Base-by-base conservation (phyloP, 1,139 yeast species). In the Candida smagusa region DNA sequence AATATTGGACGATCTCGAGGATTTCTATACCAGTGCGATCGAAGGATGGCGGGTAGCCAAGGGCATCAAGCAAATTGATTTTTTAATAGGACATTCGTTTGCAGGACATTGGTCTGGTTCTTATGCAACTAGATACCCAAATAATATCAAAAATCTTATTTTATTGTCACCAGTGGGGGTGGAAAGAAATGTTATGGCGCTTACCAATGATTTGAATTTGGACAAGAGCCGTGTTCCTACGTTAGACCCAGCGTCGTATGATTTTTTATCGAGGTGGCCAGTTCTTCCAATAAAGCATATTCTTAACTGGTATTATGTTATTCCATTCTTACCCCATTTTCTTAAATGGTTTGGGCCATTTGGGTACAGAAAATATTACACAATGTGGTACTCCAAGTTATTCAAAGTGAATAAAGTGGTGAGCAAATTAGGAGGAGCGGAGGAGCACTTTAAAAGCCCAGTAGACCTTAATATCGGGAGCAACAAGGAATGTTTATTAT, bases 141-240 rank as follows among this genome's bases (percentile, higher is more conserved):
- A 74, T 1, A 67, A 72, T 2, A 72, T 92, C n/a, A 65, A 76
- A 21, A 77, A 79, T 45, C 65, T 92, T 43, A 72, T 88, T 25
- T 67, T 92, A 28, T 80, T 87, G 2, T 85, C 96, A 2, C 98
- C 98, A 0, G 95, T 90, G 0, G 97, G 97, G 0, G 85, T 92
- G 19, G 95, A 87, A 48, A 68, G 87, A 37, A 79, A 79, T 39
- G 77, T 83, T 1, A 80, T 72, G 52, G 81, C 89, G 0, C 61
- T 83, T 2, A 71, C 77, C 22, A 77, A 79, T 22, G 46, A 54
- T 39, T 51, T 50, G 7, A 36, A 36, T 7, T 42, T 8, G 30
- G 46, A 4, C 9, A 34, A 9, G 28, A 39, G 33, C 38, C 41
- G 41, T 2, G 30, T 19, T 26, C 77, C 78, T 1, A 50, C 62